Evolutionary conservation across 345 rosid genomes (phyloP), one percentile per base, ranked within the genome.

Genomic region (Combretum micranthum): DNA sequence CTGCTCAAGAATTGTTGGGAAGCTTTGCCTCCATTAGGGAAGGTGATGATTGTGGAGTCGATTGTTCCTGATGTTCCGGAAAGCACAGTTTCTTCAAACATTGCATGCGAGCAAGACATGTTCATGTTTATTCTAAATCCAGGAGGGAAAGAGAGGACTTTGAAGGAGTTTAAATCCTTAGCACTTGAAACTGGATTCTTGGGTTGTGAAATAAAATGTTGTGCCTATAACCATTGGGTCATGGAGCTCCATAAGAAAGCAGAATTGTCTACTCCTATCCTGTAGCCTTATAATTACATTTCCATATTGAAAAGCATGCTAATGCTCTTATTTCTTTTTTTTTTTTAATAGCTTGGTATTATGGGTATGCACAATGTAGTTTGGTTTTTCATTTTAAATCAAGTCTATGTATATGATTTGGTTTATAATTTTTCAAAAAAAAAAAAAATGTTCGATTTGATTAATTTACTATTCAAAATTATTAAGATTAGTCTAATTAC

Each of bases 141-240:
- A 5, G 60, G 65, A 1, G 56, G 70, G 17, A 57, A 62, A 47
- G 59, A 62, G 56, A 58, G 67, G 55, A 57, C 64, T 0, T 50
- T 55, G 54, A 64, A 23, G n/a, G 69, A 69, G 58, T 64, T 64
- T 12, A 22, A 55, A 45, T 45, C 57, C 2, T 42, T 69, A 37
- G 57, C 62, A 26, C 55, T 59, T 48, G 64, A 42, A 1, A 58
- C 62, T 4, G 65, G 69, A 10, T 69, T 69, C 67, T 42, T 50
- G 13, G 50, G 64, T 19, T 54, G 55, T 43, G 54, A 15, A 22
- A 42, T 64, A 13, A 53, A 23, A n/a, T 60, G 74, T 42, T 13
- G 18, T 15, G 69, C 62, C 39, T 51, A 20, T 46, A 12, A 55
- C 17, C 21, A 20, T 20, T 48, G 47, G n/a, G 26, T 69, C 42